phyloP scores from a whole-genome alignment of 139 green algal species.

The Tetraselmis striata region DNA sequence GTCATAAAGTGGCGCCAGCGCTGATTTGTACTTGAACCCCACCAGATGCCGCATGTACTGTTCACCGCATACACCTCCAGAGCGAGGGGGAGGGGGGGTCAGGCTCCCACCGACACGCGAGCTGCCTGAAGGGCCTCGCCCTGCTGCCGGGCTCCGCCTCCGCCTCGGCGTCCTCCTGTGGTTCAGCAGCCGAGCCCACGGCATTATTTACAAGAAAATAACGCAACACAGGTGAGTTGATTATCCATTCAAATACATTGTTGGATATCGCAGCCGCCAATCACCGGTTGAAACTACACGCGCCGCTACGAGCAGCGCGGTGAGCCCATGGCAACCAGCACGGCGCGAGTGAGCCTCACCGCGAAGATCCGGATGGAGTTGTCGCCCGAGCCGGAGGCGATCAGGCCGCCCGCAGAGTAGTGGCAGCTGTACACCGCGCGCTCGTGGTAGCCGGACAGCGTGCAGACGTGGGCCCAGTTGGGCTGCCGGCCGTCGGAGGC shows the following conservation, averaged over 20 bases:
- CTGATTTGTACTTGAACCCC: too few relatives aligned
- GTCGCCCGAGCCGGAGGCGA: constrained; percentile 65
- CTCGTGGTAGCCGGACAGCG: constrained; percentile 58
- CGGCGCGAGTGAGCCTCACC: too few relatives aligned
- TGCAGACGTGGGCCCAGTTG: constrained; percentile 33
- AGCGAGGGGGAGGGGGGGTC: too few relatives aligned
- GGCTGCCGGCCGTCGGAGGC: constrained; percentile 13
- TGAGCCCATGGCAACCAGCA: too few relatives aligned
- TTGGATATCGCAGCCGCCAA: background rate
- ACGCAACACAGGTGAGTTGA: too few relatives aligned
- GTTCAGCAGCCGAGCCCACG: too few relatives aligned
- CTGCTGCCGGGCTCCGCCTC: background rate
- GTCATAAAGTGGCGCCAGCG: too few relatives aligned
- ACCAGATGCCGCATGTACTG: too few relatives aligned
- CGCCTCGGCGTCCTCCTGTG: background rate
- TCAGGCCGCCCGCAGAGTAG: constrained; percentile 48
- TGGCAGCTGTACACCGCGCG: constrained; percentile 74
- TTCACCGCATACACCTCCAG: too few relatives aligned
- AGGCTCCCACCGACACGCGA: too few relatives aligned
- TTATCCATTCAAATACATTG: too few relatives aligned
- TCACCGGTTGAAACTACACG: background rate
- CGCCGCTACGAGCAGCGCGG: background rate
- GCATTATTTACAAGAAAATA: background rate
- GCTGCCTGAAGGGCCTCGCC: background rate
- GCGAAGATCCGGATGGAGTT: constrained; percentile 63